Evolutionary conservation across 73 alveolate species (phyloP), one percentile per base, ranked within the genome.

Genomic region (Tetrahymena thermophila): DNA sequence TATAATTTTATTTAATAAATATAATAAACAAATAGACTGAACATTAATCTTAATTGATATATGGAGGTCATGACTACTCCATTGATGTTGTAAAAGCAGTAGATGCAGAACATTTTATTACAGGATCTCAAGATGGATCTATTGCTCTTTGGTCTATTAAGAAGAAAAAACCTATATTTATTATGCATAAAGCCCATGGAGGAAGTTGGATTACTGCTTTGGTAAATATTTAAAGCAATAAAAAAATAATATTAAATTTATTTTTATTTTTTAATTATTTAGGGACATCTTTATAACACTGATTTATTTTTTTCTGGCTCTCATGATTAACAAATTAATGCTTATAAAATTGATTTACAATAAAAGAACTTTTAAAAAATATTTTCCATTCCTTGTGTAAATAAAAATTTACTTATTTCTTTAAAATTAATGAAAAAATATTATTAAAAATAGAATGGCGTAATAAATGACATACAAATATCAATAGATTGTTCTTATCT

Each of bases 121-220:
- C 94, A 35, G 97, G 97, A 19, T 85, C 95, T 11, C 25, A 56
- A 23, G 97, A 95, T 95, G 50, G 95, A 8, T 55, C 85, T 35
- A 55, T 95, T 28, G 84, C 85, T 50, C 57, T 50, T 25, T 95
- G 97, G 97, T 84, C 55, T 43, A 93, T 89, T 44, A 95, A 95
- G 35, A 95, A 95, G 55, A 44, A 94, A 93, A 95, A 89, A 35
- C 95, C 97, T 50, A 25, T 89, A 85, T 89, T n/a, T 31, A 93
- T 25, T 28, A 28, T 95, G 4, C 89, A 31, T 10, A 50, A 95
- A 43, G 95, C 97, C 40, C 97, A 95, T 89, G 95, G 95, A 7
- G 94, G 94, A 28, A 85, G 43, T 35, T 95, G 97, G 97, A 95
- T 95, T 28, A 95, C 97, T n/a, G 95, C 97, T 2, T 93, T 95